Base-by-base conservation (phyloP, 495 filamentous ascomycete genomes). In the Talaromyces wortmannii region DNA sequence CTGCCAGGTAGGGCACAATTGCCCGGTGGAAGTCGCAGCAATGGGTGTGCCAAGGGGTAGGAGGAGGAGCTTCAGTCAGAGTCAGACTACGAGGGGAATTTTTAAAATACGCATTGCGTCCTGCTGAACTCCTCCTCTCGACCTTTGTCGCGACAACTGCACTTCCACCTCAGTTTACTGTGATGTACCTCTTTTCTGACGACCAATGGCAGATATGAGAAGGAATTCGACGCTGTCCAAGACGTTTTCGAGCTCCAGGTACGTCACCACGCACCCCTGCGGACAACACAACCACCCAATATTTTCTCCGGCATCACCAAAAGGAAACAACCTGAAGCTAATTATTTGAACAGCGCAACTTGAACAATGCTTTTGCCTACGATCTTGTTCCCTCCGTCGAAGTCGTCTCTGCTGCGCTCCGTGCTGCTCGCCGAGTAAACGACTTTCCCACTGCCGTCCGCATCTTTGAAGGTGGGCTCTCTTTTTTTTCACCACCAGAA, bases 171-270 rank as follows among this genome's bases (percentile, higher is more conserved):
- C 46, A 48, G 30, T 48, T 48, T 23, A 23, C 23, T 23, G 23
- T 23, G 23, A 23, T 23, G 23, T 23, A 23, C 23, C 57, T 43
- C 43, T 48, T 45, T 52, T 52, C 55, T 56, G 23, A 58, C 55
- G 48, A 62, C 49, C 51, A 67, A 69, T 65, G 55, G 53, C 66
- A 99, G 94, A 76, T 99, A 95, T 69, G 94, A 97, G 83, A 96
- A 96, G 81, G 94, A 99, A 77, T 99, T 99, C 73, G 92, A 99
- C 45, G 72, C 74, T 67, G 94, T 99, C 51, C 89, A 97, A 75
- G 94, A 99, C 79, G 94, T 97, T 62, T 99, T 99, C 77, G 94
- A 99, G 83, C 88, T 99, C 65, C 94, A 97, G 90, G 92, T 96
- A 86, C 69, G 83, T 71, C 59, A 52, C 55, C 31, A 45, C 23